Base-by-base conservation (phyloP, 2,329 filamentous ascomycete genomes). In the Diaporthe helianthi region DNA sequence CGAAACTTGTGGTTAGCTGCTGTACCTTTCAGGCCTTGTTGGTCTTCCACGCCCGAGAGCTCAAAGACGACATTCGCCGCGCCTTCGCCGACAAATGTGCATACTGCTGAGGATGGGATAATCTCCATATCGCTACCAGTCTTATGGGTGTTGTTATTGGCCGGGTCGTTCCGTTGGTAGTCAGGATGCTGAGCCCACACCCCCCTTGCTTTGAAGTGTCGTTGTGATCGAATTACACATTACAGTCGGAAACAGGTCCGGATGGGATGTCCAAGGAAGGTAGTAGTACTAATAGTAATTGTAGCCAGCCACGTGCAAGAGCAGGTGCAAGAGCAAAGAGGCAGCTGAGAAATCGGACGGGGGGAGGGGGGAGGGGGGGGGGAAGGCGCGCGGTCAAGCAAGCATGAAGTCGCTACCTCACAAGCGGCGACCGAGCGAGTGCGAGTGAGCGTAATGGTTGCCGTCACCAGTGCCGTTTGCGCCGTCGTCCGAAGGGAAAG, bases 61-160 rank as follows among this genome's bases (percentile, higher is more conserved):
- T 85, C 85, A 75, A 92, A 94, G 72, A 94, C 90, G 64, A 91
- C 86, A 78, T 96, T 95, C 65, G 93, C 92, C 29, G 91, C 90
- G 29, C 92, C 93, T 78, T 96, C 92, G 31, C 85, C 86, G 26
- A 89, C 79, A 69, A 87, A 81, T 63, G 26, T 71, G 69, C 63
- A 66, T 12, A 19, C 41, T 26, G 69, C 69, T 24, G 49, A 41
- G 13, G 55, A 19, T 31, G 67, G 69, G 15, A 71, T 36, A 12
- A 15, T 46, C 13, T 71, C 69, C 69, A 71, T 66, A 22, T 51
- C 36, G 63, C 8, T 29, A 36, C 10, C 17, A n/a, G 29, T 54
- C 15, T 36, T 60, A n/a, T 31, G 31, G 24, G 26, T 49, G 36
- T 4, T 49, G 15, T 38, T 38, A 17, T 31, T 52, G 10, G 24